These are phyloP conservation scores for Basipetospora chlamydospora DNA, from an alignment of 2,329 filamentous ascomycete species.

Conservation along the genomic window DNA sequence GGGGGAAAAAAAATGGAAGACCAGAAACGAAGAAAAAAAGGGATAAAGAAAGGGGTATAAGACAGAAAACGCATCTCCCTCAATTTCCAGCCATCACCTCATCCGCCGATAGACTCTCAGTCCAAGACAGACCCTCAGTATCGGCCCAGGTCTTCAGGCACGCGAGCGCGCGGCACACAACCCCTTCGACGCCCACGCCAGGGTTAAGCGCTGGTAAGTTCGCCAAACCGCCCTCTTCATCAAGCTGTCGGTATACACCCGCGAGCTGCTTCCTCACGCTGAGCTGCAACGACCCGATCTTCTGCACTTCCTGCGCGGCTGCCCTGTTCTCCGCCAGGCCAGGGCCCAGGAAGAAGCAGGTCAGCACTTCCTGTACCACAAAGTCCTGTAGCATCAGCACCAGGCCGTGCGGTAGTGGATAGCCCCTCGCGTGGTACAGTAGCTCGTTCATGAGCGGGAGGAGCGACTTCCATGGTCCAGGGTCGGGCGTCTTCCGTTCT, in stretches of 20 bases:
- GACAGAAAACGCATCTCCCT: background rate
- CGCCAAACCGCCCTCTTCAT: background rate
- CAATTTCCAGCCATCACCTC: slow-evolving; percentile 3
- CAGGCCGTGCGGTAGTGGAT: slow-evolving; percentile 25
- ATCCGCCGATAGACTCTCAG: slow-evolving; percentile 1
- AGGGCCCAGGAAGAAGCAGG: slow-evolving; percentile 10
- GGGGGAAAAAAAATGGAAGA: too few relatives aligned
- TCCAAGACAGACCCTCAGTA: slow-evolving; percentile 4
- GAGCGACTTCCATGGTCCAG: slow-evolving; percentile 26
- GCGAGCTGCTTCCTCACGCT: background rate
- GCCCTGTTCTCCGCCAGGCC: too few relatives aligned
- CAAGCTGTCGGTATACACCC: background rate
- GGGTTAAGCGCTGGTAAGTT: slow-evolving; percentile 5
- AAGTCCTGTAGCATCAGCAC: slow-evolving; percentile 28
- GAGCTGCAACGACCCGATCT: slow-evolving; percentile 2
- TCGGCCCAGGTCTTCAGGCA: slow-evolving; percentile 5
- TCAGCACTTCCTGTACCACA: slow-evolving; percentile 29
- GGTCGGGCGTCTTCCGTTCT: slow-evolving; percentile 27
- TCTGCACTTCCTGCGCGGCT: slow-evolving; percentile 7
- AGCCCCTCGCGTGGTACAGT: slow-evolving; percentile 18
- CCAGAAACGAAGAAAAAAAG: too few relatives aligned
- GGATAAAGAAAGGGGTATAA: background rate
- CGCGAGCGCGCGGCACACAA: slow-evolving; percentile 25
- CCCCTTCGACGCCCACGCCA: slow-evolving; percentile 48
- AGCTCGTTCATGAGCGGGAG: slow-evolving; percentile 28